Evolutionary conservation across 306 rosid species (phyloP), one percentile per base, ranked within the genome.

Genomic region (Quercus bicolor): DNA sequence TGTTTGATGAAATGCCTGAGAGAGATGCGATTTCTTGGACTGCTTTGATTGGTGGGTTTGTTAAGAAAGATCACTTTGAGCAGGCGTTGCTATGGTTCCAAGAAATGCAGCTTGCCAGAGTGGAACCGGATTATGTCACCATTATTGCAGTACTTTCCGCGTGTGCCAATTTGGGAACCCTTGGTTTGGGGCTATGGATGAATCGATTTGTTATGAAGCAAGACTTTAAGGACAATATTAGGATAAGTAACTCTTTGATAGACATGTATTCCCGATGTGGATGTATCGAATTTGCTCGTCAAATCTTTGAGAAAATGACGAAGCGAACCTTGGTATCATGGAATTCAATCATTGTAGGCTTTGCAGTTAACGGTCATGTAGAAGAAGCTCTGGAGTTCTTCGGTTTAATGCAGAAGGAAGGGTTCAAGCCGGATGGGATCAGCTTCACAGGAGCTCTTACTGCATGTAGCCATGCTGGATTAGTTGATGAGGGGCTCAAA

Each of bases 211-310:
- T 89, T 57, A 79, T 86, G 86, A 84, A 65, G 62, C 82, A 76
- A 34, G 84, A 79, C n/a, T 85, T 85, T 15, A 76, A 57, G 79
- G 83, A 86, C 66, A 87, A 94, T 64, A 76, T 87, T 56, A 87
- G 71, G 84, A 79, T 94, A 40, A 79, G 70, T n/a, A 94, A 91
- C 76, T 86, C 98, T 10, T 76, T 91, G 79, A 88, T 92, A 12
- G 97, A 94, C 60, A 86, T 94, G 97, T 92, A 94, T 85, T 84
- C 95, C 13, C 79, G 97, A 59, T 94, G 98, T 79, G 97, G 98
- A 12, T 88, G 91, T 61, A 89, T 92, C 56, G 87, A 79, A 57
- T 78, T 91, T 81, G 92, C 98, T 65, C 87, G 79, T 23, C 92
- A 89, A 61, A 86, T 94, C 16, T 94, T 94, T 45, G 84, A 88